phyloP scores from a whole-genome alignment of 257 asterid genomes.

The Parsonsia alboflavescens region DNA sequence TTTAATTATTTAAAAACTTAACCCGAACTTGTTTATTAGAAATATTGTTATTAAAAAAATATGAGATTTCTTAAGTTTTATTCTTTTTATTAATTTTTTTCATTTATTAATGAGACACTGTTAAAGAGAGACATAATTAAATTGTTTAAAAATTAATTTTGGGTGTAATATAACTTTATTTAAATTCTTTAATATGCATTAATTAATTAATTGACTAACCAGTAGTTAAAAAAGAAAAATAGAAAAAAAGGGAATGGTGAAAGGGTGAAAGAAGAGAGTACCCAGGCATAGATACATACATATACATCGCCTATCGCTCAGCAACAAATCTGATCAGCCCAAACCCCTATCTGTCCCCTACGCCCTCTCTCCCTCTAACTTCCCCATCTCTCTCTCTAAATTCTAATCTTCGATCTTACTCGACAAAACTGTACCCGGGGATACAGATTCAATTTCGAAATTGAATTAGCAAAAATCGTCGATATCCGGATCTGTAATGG shows the following conservation, averaged over 20 bases:
- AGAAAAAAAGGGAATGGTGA: neutral
- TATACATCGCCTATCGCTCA: slow-evolving; percentile 19
- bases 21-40: too few species aligned
- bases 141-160: too few species aligned
- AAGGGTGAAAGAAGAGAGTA: neutral
- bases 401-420: slow-evolving; percentile 44
- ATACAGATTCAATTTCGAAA: slow-evolving; percentile 29
- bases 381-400: slow-evolving; percentile 22
- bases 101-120: too few species aligned
- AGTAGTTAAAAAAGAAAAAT: too few species aligned
- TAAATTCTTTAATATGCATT: too few species aligned
- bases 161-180: too few species aligned
- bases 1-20: too few species aligned
- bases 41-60: too few species aligned
- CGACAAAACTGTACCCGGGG: slow-evolving; percentile 30
- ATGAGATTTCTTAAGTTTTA: too few species aligned
- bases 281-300: slow-evolving; percentile 21
- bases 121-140: too few species aligned
- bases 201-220: too few species aligned
- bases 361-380: neutral
- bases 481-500: slow-evolving; percentile 13
- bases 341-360: slow-evolving; percentile 24
- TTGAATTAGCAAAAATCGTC: slow-evolving; percentile 22
- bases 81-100: too few species aligned
- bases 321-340: slow-evolving; percentile 40